Base-by-base conservation (phyloP, 257 asterid species). In the Gynochthodes officinalis region DNA sequence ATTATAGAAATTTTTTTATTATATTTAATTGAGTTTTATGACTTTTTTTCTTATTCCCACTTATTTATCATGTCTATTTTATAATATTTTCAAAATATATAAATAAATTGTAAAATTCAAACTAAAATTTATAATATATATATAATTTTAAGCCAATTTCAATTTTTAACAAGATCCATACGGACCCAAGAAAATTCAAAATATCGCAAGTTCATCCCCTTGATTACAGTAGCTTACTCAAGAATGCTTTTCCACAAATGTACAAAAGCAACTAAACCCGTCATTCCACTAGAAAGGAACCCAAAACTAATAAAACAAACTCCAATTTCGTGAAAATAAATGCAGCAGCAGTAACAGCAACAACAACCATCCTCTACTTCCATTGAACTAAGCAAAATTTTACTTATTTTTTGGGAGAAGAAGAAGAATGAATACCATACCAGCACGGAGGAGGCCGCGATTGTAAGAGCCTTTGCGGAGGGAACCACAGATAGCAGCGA, bases 401-500 rank as follows among this genome's bases (percentile, higher is more conserved):
- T 21, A 53, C n/a, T 53, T 19, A 53, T 53, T 53, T 19, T 7
- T 57, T 7, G 35, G 65, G 30, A 6, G 35, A 46, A 11, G 19
- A 27, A 61, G 43, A 10, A 62, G 19, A 62, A 35, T 63, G 68
- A 37, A 18, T 82, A 87, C 96, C 93, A 18, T 82, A 87, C 96
- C 93, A 11, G 91, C 82, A 21, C 89, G 87, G 78, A 89, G 75
- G 76, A 89, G 91, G 48, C 88, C 88, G 68, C 77, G 84, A 67
- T 89, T 75, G 77, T 73, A 80, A 76, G 96, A 89, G 74, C 73
- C 88, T 76, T 81, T 82, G 75, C 93, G 93, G 35, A 89, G 87
- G 57, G 96, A 87, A 71, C 93, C 93, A 35, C 88, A 84, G 76
- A 87, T 79, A n/a, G 93, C 93, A 18, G 73, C 91, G 14, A 89